These are phyloP conservation scores for Exidia glandulosa DNA, from an alignment of 768 basidiomycete genomes.

Conservation along the genomic window DNA sequence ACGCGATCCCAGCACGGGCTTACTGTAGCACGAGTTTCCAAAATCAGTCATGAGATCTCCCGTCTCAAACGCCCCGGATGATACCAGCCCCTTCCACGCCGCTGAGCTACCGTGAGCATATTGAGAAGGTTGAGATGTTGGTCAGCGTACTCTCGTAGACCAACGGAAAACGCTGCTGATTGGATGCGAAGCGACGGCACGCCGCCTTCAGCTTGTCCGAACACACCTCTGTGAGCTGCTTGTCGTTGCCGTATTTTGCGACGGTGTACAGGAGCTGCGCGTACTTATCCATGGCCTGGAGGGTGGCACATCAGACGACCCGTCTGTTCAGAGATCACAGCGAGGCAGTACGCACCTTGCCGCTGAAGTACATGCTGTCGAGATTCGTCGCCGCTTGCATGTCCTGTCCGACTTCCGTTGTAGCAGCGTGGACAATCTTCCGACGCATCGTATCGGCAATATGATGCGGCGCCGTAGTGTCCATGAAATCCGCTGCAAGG, in stretches of 20 bases:
- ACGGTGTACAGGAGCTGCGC: neutral
- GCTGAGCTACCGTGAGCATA: neutral
- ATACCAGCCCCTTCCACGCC: neutral
- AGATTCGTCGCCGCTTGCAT: neutral
- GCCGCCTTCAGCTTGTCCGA: constrained; percentile 1
- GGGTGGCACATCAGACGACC: neutral
- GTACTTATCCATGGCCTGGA: constrained; percentile 3
- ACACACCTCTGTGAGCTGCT: neutral
- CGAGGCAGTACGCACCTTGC: neutral
- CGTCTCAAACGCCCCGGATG: neutral
- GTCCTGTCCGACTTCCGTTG: neutral
- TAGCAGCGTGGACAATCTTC: neutral
- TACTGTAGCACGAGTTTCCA: constrained; percentile 3
- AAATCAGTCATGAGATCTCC: constrained; percentile 2
- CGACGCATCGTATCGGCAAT: neutral
- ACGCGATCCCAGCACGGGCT: neutral
- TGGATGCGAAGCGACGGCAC: constrained; percentile 1
- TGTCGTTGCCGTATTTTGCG: neutral
- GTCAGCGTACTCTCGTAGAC: constrained; percentile 1
- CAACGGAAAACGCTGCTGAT: constrained; percentile 2
- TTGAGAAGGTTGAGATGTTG: neutral
- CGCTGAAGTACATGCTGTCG: constrained; percentile 3
- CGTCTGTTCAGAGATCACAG: no score
- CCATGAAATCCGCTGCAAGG: no score
- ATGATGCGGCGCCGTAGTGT: neutral